Conservation (phyloP, 1,139 yeast species). For the Geotrichum macrosporum region DNA sequence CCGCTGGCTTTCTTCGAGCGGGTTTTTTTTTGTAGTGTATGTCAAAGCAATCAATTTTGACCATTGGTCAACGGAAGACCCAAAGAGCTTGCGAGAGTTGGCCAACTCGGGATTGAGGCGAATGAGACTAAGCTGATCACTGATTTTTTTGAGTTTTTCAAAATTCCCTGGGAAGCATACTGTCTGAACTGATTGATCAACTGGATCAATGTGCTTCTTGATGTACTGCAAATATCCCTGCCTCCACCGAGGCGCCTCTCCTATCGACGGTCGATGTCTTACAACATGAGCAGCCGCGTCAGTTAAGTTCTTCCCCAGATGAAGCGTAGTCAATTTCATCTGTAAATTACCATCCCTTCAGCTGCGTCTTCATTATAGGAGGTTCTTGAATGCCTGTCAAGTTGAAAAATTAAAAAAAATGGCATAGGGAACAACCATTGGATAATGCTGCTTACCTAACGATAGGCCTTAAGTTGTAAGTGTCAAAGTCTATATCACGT, state of each 20-base stretch:
- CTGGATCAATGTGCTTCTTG: slow-evolving; percentile 2
- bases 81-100: neutral
- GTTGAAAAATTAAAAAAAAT: neutral
- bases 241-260: neutral
- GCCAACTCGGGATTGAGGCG: neutral
- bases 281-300: neutral
- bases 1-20: neutral
- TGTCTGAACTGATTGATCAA: neutral
- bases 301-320: neutral
- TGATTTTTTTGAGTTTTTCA: neutral
- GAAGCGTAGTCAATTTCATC: slow-evolving; percentile 6
- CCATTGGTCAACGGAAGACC: slow-evolving; percentile 4
- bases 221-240: neutral
- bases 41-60: neutral
- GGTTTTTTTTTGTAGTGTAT: neutral
- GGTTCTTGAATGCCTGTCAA: neutral
- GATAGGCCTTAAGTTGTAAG: neutral
- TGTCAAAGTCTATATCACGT: neutral
- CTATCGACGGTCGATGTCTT: neutral
- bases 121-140: neutral
- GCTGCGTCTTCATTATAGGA: neutral
- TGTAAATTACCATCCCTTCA: too few species aligned
- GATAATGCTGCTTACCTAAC: neutral
- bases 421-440: neutral
- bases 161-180: neutral